A percentile compares a stretch with the other conserved stretches of the same genome.
Evolutionary conservation across 495 filamentous ascomycete genomes (phyloP).

Genomic region (Penicillium canariense): DNA sequence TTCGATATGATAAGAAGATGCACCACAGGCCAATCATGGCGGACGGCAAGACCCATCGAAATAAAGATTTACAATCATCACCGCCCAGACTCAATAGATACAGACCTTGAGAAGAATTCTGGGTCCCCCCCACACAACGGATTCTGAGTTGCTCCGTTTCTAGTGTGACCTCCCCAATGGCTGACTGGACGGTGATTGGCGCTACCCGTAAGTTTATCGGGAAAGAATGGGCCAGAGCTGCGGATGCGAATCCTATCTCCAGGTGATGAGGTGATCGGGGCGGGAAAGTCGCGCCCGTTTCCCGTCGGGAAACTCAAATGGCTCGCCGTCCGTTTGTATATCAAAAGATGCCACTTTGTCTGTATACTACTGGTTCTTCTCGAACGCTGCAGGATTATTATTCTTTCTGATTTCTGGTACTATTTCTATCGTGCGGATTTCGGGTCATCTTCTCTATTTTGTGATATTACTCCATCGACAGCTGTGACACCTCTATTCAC

Average conservation of each 20-base stretch:
- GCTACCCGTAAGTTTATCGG: slow-evolving; percentile 37
- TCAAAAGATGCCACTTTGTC: slow-evolving; percentile 26
- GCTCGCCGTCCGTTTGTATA: slow-evolving; percentile 27
- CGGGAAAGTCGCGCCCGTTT: slow-evolving; percentile 37
- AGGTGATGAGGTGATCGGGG: slow-evolving; percentile 19
- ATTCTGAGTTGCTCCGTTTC: slow-evolving; percentile 21
- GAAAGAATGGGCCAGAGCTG: slow-evolving; percentile 28
- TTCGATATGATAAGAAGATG: slow-evolving; percentile 38
- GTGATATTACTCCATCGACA: slow-evolving; percentile 4
- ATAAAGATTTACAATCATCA: slow-evolving; percentile 27
- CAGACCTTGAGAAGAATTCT: slow-evolving; percentile 20
- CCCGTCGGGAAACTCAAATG: slow-evolving; percentile 37
- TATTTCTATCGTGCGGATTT: slow-evolving; percentile 1
- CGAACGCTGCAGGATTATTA: background rate
- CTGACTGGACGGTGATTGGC: slow-evolving; percentile 20
- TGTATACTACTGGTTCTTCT: slow-evolving; percentile 15
- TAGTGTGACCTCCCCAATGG: slow-evolving; percentile 19
- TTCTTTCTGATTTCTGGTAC: background rate
- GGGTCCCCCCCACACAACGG: slow-evolving; percentile 16
- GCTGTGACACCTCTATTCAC: slow-evolving; percentile 7
- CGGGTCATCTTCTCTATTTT: slow-evolving; percentile 8
- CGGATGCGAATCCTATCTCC: slow-evolving; percentile 9
- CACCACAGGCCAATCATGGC: slow-evolving; percentile 23
- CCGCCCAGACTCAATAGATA: slow-evolving; percentile 17
- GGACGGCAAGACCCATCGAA: slow-evolving; percentile 7